Evolutionary conservation across 805 yeast species (phyloP).

Genomic region (Tetrapisispora iriomotensis): DNA sequence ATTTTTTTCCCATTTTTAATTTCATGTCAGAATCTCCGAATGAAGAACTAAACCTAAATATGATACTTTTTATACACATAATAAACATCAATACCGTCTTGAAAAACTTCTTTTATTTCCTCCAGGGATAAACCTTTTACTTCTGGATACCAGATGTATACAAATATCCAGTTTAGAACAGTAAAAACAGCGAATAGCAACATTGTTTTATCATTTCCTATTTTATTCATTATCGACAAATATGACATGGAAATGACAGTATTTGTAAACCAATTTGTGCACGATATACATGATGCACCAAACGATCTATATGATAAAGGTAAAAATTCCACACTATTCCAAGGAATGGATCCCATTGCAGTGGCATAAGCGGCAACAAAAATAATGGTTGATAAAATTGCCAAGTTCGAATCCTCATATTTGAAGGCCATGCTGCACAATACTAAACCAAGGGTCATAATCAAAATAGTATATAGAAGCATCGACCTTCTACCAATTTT

Average conservation of each 20-base stretch:
- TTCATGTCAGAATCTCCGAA: not conserved
- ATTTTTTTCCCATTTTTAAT: not conserved
- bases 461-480: conserved; percentile 35
- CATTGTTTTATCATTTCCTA: conserved; percentile 30
- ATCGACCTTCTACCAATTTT: conserved; percentile 38
- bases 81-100: conserved; percentile 32
- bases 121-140: conserved; percentile 37
- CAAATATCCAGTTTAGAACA: conserved; percentile 32
- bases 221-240: conserved; percentile 24
- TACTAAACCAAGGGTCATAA: conserved; percentile 31
- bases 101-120: conserved; percentile 33
- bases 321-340: conserved; percentile 37
- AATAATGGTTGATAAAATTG: conserved; percentile 26
- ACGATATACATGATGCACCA: conserved; percentile 35
- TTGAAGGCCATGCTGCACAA: conserved; percentile 27
- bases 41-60: conserved; percentile 3
- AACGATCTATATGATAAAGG: conserved; percentile 35
- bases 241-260: conserved; percentile 30
- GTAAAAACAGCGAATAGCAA: conserved; percentile 28
- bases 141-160: conserved; percentile 35
- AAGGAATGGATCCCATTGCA: conserved; percentile 37
- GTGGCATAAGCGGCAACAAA: conserved; percentile 36
- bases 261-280: conserved; percentile 36
- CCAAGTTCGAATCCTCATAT: conserved; percentile 9
- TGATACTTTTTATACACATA: conserved; percentile 28